Percentiles rank a stretch among this genome's conserved stretches.
Conservation (phyloP, 2,329 filamentous ascomycete species). For the Sphaerulina musiva region DNA sequence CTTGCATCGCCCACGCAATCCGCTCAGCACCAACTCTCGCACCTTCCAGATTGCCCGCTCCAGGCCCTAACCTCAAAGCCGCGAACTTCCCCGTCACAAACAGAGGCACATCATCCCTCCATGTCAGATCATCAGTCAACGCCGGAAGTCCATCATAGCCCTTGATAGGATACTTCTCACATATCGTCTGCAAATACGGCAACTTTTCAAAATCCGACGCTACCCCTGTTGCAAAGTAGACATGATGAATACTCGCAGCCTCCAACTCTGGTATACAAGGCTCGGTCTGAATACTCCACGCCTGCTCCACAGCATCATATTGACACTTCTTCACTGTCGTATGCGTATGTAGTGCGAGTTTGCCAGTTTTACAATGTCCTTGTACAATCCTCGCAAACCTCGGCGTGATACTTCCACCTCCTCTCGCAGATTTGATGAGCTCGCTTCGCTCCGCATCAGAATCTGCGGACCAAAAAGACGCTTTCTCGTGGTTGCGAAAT, state of each 20-base stretch:
- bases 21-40: slow-evolving; percentile 67
- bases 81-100: slow-evolving; percentile 66
- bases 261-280: slow-evolving; percentile 48
- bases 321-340: slow-evolving; percentile 50
- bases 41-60: slow-evolving; percentile 66
- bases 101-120: slow-evolving; percentile 64
- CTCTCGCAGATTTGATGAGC: slow-evolving; percentile 59
- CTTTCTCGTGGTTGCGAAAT: slow-evolving; percentile 70
- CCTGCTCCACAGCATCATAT: slow-evolving; percentile 46
- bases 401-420: slow-evolving; percentile 71
- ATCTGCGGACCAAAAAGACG: slow-evolving; percentile 70
- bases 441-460: slow-evolving; percentile 61
- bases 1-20: slow-evolving; percentile 63
- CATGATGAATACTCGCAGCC: slow-evolving; percentile 49
- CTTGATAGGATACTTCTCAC: slow-evolving; percentile 54
- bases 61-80: slow-evolving; percentile 62
- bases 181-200: slow-evolving; percentile 56
- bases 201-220: slow-evolving; percentile 56
- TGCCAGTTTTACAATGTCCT: slow-evolving; percentile 48
- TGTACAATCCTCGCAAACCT: slow-evolving; percentile 61
- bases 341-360: slow-evolving; percentile 51
- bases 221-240: slow-evolving; percentile 71
- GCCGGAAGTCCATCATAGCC: slow-evolving; percentile 62
- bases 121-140: slow-evolving; percentile 69
- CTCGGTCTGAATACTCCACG: slow-evolving; percentile 49